Evolutionary conservation across 768 basidiomycete genomes (phyloP).

Genomic region (Galerina marginata): DNA sequence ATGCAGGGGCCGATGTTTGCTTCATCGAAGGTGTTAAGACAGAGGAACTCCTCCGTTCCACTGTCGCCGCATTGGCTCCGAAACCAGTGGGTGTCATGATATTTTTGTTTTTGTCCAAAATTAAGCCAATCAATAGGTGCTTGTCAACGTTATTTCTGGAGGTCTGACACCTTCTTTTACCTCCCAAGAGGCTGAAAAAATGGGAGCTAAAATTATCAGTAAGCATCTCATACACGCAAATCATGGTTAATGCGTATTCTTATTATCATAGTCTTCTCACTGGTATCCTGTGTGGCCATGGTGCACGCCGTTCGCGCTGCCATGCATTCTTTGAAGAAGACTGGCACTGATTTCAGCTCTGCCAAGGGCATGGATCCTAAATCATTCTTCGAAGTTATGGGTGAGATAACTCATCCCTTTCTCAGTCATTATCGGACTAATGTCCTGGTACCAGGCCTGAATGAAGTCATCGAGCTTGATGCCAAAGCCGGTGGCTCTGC

Average conservation of each 20-base stretch:
- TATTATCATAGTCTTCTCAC: constrained; percentile 62
- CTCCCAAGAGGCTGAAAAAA: constrained; percentile 65
- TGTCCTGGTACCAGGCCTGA: constrained; percentile 43
- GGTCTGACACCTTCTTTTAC: constrained; percentile 81
- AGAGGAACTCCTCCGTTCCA: constrained; percentile 63
- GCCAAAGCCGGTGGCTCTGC: constrained; percentile 63
- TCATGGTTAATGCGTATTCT: neutral
- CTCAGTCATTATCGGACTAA: neutral
- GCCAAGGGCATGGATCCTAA: constrained; percentile 77
- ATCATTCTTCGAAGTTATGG: constrained; percentile 80
- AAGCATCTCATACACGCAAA: constrained; percentile 27
- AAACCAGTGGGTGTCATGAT: constrained; percentile 57
- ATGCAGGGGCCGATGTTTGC: constrained; percentile 79
- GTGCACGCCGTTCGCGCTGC: constrained; percentile 81
- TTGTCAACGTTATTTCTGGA: constrained; percentile 82
- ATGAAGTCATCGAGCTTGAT: constrained; percentile 60
- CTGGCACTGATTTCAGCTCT: constrained; percentile 70
- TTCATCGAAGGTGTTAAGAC: constrained; percentile 83
- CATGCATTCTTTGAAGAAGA: constrained; percentile 76
- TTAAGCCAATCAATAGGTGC: constrained; percentile 44
- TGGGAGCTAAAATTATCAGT: constrained; percentile 83
- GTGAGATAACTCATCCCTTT: constrained; percentile 36
- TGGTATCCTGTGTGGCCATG: constrained; percentile 78
- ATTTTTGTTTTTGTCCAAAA: neutral
- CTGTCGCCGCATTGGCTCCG: constrained; percentile 70